Evolutionary conservation across 176 grass and related monocot species (phyloP).

Genomic region (Eremochloa ophiuroides): DNA sequence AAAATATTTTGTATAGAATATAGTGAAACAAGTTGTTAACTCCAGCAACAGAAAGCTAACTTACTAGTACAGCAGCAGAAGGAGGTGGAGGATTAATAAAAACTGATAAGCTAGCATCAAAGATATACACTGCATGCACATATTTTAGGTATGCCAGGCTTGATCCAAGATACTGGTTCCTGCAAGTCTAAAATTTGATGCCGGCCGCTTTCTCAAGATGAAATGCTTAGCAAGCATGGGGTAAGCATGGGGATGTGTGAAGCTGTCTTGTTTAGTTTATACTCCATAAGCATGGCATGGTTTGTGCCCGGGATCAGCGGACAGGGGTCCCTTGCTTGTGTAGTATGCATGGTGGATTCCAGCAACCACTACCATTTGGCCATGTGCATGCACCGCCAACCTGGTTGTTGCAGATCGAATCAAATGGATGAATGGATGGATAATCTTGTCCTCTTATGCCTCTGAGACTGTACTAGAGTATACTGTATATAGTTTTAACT

Average conservation of each 20-base stretch:
- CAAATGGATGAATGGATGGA: background rate
- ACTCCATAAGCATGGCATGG: background rate
- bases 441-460: conserved; percentile 15
- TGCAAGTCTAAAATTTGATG: conserved; percentile 8
- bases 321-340: conserved; percentile 25
- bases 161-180: conserved; percentile 18
- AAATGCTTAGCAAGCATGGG: conserved; percentile 8
- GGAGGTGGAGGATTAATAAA: background rate
- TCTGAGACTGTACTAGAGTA: background rate
- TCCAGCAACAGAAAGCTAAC: background rate
- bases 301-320: conserved; percentile 47
- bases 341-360: background rate
- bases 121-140: background rate
- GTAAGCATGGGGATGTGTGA: conserved; percentile 13
- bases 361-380: background rate
- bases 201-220: background rate
- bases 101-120: background rate
- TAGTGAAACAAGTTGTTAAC: background rate
- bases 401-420: conserved; percentile 10
- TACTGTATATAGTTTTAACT: background rate
- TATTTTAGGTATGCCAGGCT: background rate
- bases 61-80: background rate
- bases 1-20: background rate
- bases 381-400: conserved; percentile 39
- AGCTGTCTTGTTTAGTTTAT: background rate